phyloP scores from a whole-genome alignment of 1,284 basidiomycete genomes.

The Cryptococcus sp. region DNA sequence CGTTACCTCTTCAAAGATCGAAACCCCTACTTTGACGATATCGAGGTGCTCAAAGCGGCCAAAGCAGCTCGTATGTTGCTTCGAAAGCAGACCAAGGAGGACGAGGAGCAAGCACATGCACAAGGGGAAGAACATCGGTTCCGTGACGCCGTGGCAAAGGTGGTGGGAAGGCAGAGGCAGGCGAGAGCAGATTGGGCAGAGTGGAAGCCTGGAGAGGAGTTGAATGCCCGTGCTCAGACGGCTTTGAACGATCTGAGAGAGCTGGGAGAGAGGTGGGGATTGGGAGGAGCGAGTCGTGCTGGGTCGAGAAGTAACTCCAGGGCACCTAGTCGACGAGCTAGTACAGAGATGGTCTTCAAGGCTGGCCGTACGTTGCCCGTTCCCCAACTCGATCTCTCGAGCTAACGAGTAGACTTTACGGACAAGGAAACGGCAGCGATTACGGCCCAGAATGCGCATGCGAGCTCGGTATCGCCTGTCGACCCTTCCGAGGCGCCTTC shows the following conservation, averaged over 20 bases:
- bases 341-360: not conserved
- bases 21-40: constrained; percentile 51
- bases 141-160: constrained; percentile 37
- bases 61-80: constrained; percentile 48
- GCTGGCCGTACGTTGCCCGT: constrained; percentile 1
- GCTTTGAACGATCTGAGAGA: constrained; percentile 40
- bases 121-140: constrained; percentile 27
- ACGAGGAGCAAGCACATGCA: constrained; percentile 22
- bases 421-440: constrained; percentile 28
- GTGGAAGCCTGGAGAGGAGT: constrained; percentile 36
- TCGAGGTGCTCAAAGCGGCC: constrained; percentile 50
- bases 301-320: constrained; percentile 6
- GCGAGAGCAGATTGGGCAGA: constrained; percentile 32
- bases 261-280: constrained; percentile 29
- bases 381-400: not conserved
- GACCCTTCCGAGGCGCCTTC: constrained; percentile 33
- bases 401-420: constrained; percentile 10
- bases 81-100: constrained; percentile 40
- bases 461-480: not conserved
- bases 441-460: constrained; percentile 19
- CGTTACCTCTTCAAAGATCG: constrained; percentile 53
- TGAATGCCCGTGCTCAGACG: constrained; percentile 32
- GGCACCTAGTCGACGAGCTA: constrained; percentile 9
- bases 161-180: constrained; percentile 34
- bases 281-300: constrained; percentile 16